Percentiles rank a stretch among this genome's conserved stretches.
Evolutionary conservation across 192 early-diverging fungal species (phyloP).

Genomic region (Paraglomus occultum): DNA sequence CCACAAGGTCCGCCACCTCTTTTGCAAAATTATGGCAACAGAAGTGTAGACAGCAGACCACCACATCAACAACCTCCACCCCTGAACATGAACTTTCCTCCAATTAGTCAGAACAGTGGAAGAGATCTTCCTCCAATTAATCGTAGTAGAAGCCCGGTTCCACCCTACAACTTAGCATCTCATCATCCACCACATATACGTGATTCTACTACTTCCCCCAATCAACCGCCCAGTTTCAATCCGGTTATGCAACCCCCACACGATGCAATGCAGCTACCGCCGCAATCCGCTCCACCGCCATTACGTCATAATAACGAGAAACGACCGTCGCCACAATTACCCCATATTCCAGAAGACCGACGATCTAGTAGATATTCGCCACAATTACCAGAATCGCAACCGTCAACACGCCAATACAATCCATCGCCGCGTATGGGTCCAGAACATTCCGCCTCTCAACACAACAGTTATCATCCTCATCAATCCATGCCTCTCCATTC

Average conservation of each 20-base stretch:
- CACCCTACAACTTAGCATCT: neutral
- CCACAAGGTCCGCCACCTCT: conserved; percentile 21
- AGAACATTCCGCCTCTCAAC: conserved; percentile 13
- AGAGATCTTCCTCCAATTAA: conserved; percentile 28
- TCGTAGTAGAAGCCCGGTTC: conserved; percentile 18
- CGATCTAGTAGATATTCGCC: conserved; percentile 4
- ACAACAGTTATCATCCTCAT: conserved; percentile 17
- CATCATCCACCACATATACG: conserved; percentile 10
- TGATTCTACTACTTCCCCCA: conserved; percentile 18
- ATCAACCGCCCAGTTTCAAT: conserved; percentile 15
- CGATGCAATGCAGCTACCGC: conserved; percentile 1
- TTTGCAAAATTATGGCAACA: conserved; percentile 16
- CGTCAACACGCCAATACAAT: conserved; percentile 1
- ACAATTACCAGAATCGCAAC: conserved; percentile 24
- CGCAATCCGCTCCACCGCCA: conserved; percentile 18
- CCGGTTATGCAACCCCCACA: conserved; percentile 15
- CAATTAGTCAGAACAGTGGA: conserved; percentile 1
- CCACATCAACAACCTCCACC: neutral
- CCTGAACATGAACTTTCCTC: neutral
- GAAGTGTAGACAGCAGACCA: conserved; percentile 1
- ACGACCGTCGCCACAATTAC: conserved; percentile 25
- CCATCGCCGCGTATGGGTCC: conserved; percentile 11
- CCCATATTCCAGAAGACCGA: conserved; percentile 19
- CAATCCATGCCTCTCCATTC: conserved; percentile 1
- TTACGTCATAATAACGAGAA: conserved; percentile 18